A percentile compares a stretch with the other conserved stretches of the same genome.
These are phyloP conservation scores for Plenodomus tracheiphilus DNA, from an alignment of 2,329 filamentous ascomycete genomes.

Conservation along the genomic window DNA sequence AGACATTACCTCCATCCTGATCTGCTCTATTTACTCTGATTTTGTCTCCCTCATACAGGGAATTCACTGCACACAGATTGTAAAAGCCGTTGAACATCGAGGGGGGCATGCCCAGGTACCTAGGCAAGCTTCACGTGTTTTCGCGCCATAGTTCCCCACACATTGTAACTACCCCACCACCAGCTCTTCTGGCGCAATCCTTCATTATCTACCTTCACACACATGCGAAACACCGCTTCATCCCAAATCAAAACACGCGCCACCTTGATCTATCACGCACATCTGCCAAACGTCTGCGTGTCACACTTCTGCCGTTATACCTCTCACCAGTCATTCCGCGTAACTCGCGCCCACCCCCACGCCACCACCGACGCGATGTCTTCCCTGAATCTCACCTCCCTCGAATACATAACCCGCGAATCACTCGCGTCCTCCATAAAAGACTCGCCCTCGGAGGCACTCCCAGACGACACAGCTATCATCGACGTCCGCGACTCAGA, in stretches of 20 bases:
- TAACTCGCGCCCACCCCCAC: neutral
- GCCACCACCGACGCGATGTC: constrained; percentile 11
- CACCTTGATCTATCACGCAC: neutral
- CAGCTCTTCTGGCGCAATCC: neutral
- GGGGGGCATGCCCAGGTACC: too few relatives aligned
- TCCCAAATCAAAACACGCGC: neutral
- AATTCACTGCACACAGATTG: too few relatives aligned
- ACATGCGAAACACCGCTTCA: neutral
- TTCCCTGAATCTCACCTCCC: constrained; percentile 63
- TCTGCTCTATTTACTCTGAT: neutral
- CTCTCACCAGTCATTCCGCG: too few relatives aligned
- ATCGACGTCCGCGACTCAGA: constrained; percentile 92
- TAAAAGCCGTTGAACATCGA: too few relatives aligned
- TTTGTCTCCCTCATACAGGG: too few relatives aligned
- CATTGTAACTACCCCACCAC: constrained; percentile 7
- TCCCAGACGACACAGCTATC: constrained; percentile 61
- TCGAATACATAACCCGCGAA: constrained; percentile 68
- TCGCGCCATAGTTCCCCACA: constrained; percentile 7
- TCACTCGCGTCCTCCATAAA: constrained; percentile 58
- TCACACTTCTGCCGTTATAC: neutral
- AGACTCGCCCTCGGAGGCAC: constrained; percentile 62
- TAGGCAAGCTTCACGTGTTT: constrained; percentile 10
- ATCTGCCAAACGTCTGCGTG: neutral
- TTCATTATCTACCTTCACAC: neutral
- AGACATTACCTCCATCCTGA: too few relatives aligned